Evolutionary conservation across 768 basidiomycete genomes (phyloP).

Genomic region (Boletus tomentosulus): DNA sequence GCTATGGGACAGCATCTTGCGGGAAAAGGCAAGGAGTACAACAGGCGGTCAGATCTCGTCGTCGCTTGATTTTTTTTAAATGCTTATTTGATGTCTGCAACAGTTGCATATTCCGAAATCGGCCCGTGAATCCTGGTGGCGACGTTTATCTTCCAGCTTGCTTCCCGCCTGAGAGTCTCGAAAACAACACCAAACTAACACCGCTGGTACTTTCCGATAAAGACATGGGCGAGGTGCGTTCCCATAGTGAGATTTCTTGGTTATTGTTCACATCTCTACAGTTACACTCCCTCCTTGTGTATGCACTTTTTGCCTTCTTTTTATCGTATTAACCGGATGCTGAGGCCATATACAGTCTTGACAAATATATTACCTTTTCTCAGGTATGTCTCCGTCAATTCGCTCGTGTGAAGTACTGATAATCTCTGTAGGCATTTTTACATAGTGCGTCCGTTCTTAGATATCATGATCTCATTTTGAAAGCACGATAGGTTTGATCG

Average conservation of each 20-base stretch:
- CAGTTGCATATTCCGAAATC: too few species aligned
- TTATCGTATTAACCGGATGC: constrained; percentile 16
- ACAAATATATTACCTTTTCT: constrained; percentile 29
- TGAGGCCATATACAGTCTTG: constrained; percentile 40
- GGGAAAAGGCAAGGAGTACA: constrained; percentile 50
- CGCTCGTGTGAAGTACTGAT: constrained; percentile 36
- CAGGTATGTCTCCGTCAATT: background rate
- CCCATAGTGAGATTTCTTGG: background rate
- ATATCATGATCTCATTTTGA: background rate
- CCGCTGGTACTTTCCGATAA: constrained; percentile 39
- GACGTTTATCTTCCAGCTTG: constrained; percentile 47
- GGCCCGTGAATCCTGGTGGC: too few species aligned
- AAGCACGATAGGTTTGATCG: constrained; percentile 17
- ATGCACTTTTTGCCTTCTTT: constrained; percentile 14
- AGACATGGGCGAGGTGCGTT: constrained; percentile 44
- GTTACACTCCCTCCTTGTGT: constrained; percentile 62
- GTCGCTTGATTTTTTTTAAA: constrained; percentile 8
- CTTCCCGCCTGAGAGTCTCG: constrained; percentile 41
- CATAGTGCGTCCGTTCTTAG: constrained; percentile 11
- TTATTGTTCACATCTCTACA: constrained; percentile 17
- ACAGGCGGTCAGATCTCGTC: constrained; percentile 36
- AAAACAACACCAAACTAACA: constrained; percentile 11
- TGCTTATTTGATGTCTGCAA: too few species aligned
- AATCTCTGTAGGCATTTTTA: constrained; percentile 16
- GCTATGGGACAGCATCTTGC: constrained; percentile 39